Evolutionary conservation across 257 asterid species (phyloP), one percentile per base, ranked within the genome.

Genomic region (Scutellaria galericulata): DNA sequence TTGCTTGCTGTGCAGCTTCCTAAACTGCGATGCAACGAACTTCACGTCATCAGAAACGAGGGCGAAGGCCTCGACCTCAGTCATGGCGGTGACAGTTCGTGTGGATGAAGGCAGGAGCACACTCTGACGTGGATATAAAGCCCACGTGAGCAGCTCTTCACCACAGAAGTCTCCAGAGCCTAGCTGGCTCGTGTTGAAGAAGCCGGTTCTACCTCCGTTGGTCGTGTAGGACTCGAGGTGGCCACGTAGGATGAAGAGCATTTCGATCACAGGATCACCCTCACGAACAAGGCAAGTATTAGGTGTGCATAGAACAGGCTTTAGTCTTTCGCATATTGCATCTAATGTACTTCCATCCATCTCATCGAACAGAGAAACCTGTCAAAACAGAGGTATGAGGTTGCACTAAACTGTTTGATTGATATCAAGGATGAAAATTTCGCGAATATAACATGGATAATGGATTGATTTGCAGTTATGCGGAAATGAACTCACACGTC

Each of bases 81-180:
- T 79, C 3, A 86, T 74, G 9, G 90, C 86, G 5, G 68, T 84
- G 27, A 89, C 96, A 0, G 93, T 85, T 2, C 96, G 80, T 0
- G 96, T 87, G 8, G 96, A 89, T 2, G 90, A 79, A 2, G 96
- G 96, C 27, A 89, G 96, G 69, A 79, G 75, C 57, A 82, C 9
- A 24, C 86, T 83, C 1, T 91, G 91, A 41, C 86, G 90, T 1
- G 89, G 90, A 64, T 85, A 77, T 1, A 89, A 64, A 3, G 83
- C 96, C 96, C 96, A 89, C 0, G 84, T 85, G 5, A 89, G 88
- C 20, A 89, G 74, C 24, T 89, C 96, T 61, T 89, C 96, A 3
- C 96, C 96, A 7, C 96, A 89, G 58, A 89, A 89, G 48, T 89
- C 93, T 0, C 96, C 89, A 0, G 91, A 86, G 7, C 91, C 87